Evolutionary conservation across 257 asterid species (phyloP).

Genomic region (Nicotiana sylvestris): DNA sequence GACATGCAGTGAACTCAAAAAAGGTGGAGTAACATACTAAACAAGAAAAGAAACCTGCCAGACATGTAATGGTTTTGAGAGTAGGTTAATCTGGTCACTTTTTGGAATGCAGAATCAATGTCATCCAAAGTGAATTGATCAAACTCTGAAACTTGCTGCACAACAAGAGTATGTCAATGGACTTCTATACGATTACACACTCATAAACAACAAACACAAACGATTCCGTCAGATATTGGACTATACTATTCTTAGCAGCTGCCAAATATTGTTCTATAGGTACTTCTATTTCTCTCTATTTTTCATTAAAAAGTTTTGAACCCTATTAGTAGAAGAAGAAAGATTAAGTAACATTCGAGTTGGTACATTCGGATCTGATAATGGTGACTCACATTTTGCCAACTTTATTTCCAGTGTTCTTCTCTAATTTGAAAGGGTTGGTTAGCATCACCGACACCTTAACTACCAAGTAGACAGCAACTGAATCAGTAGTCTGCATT

Average conservation of each 20-base stretch:
- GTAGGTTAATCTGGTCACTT: slow-evolving; percentile 80
- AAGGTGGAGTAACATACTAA: slow-evolving; percentile 7
- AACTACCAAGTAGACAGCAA: background rate
- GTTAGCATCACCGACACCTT: background rate
- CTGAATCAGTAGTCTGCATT: background rate
- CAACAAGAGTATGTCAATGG: slow-evolving; percentile 14
- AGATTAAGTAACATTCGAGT: background rate
- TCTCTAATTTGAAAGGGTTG: slow-evolving; percentile 5
- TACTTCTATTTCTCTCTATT: background rate
- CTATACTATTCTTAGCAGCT: background rate
- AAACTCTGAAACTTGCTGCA: slow-evolving; percentile 96
- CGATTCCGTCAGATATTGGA: background rate
- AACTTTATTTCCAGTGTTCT: background rate
- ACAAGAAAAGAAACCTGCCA: slow-evolving; percentile 45
- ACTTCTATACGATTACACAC: slow-evolving; percentile 1
- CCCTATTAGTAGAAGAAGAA: background rate
- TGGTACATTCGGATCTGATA: background rate
- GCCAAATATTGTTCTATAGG: background rate
- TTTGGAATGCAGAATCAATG: slow-evolving; percentile 81
- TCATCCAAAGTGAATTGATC: slow-evolving; percentile 93
- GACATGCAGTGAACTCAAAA: background rate
- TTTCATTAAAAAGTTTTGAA: background rate
- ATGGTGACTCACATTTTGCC: background rate
- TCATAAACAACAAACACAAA: background rate
- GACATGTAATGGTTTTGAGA: slow-evolving; percentile 87